Evolutionary conservation across 2,329 filamentous ascomycete species (phyloP), one percentile per base, ranked within the genome.

Genomic region (Magnaporthiopsis rhizophila): DNA sequence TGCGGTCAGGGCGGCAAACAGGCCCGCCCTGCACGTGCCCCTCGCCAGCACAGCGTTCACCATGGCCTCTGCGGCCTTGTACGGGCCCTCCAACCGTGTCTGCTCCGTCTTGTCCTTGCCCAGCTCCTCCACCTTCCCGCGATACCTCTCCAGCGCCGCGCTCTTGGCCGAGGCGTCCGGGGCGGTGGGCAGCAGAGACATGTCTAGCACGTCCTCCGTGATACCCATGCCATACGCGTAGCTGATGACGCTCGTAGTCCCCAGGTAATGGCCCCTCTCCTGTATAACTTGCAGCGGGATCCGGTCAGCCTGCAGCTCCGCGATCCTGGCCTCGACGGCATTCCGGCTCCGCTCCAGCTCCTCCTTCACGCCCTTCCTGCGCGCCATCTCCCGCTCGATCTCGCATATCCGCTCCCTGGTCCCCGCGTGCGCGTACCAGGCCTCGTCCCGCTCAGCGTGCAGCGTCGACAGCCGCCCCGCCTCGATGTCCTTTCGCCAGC

Each of bases 1-100:
- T 1, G 24, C 9, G 5, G 6, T 74, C 57, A 71, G 72, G 32
- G 61, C 66, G 63, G 68, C 69, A 32, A 59, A 59, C n/a, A 18
- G 6, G 26, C 57, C 57, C 8, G 57, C 7, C 30, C 26, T 59
- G 18, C 57, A 28, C 57, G 24, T 24, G 18, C 30, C 26, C 57
- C 12, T 15, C 13, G 0, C 18, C 26, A 59, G 26, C 3, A 32
- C 57, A 30, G 30, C 26, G 26, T 28, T 18, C 7, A 59, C 24
- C 57, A 59, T 59, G 57, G 57, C 57, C 24, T 59, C 30, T 15
- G 57, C 57, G 13, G 57, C 57, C 26, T 28, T 59, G 3, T 8
- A 9, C 7, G 45, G 7, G 2, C 21, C 45, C 18, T 7, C 45
- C 11, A 38, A 30, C 30, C 3, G 30, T 38, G 3, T 38, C 36